Percentiles rank a stretch among this genome's conserved stretches.
Conservation (phyloP, 441 rosid genomes). For the Pelargonium myrrhifolium region DNA sequence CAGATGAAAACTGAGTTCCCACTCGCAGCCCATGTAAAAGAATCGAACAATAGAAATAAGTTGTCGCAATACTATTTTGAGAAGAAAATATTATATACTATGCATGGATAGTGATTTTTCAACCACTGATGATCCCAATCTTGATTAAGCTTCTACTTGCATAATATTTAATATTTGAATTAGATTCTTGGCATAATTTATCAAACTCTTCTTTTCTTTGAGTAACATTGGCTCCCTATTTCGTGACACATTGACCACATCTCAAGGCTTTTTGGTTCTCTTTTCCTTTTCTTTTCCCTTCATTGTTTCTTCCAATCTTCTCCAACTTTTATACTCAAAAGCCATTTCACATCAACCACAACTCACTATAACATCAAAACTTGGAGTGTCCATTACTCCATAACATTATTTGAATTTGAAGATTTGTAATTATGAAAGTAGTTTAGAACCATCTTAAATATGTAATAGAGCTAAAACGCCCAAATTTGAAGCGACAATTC, state of each 20-base stretch:
- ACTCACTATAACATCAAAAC: neutral
- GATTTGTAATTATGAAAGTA: too few species aligned
- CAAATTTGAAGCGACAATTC: too few species aligned
- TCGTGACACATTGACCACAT: neutral
- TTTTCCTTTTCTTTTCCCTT: neutral
- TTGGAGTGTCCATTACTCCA: neutral
- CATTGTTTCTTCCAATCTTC: neutral
- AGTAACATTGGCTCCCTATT: neutral
- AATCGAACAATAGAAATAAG: too few species aligned
- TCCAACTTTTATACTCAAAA: neutral
- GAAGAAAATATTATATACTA: too few species aligned
- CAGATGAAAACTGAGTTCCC: neutral
- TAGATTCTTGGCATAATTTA: neutral
- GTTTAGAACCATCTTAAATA: neutral
- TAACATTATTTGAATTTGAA: neutral
- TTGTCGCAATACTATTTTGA: too few species aligned
- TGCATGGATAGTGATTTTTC: conserved; percentile 33
- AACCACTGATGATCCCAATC: conserved; percentile 22
- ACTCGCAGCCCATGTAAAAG: neutral
- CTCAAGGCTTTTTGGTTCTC: neutral
- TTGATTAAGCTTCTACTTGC: neutral
- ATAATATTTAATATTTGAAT: neutral
- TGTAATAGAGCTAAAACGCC: neutral
- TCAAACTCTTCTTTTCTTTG: neutral
- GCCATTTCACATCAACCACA: neutral